Evolutionary conservation across 2,329 filamentous ascomycete genomes (phyloP), one percentile per base, ranked within the genome.

Genomic region (Dothistroma pini): DNA sequence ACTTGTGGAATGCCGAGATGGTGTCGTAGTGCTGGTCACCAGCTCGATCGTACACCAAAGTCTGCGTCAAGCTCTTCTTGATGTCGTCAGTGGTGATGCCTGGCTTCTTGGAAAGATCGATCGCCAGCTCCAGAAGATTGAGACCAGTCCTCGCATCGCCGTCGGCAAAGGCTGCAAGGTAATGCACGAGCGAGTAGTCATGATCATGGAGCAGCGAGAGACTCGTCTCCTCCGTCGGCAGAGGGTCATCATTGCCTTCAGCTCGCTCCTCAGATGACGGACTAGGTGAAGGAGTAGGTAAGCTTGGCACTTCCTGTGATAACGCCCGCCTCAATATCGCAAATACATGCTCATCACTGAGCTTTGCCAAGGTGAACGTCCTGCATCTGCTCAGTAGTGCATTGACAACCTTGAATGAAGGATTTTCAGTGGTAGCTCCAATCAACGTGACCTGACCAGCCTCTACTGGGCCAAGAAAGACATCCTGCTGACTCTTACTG

Each of bases 11-110:
- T 32, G 95, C 95, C 0, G 91, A 96, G 71, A 99, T 97, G 57
- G 90, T 95, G 73, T 99, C 93, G 79, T 97, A 99, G 77, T 97
- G 95, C 74, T 96, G 91, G 76, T 99, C 95, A 56, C 95, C 93
- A 0, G 90, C 90, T 58, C 95, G 87, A 75, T 99, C 95, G 76
- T 97, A 97, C 14, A 97, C 92, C 1, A 97, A 81, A 0, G 93
- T 97, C 73, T 93, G 93, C 2, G 93, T 97, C 10, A 99, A 81
- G 2, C 89, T 84, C 1, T 86, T 81, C 73, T 96, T 96, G 72
- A 99, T 86, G 61, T 86, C 84, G 6, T 89, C 86, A 64, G 88
- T 86, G 0, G 90, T 95, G 9, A 63, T 61, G 65, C 89, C 86
- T 10, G 83, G 80, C 7, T 84, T 83, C 34, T 79, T 82, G 2